Percentiles rank a stretch among this genome's conserved stretches.
phyloP scores from a whole-genome alignment of 768 basidiomycete genomes.

The Podaxis carcinomalis region DNA sequence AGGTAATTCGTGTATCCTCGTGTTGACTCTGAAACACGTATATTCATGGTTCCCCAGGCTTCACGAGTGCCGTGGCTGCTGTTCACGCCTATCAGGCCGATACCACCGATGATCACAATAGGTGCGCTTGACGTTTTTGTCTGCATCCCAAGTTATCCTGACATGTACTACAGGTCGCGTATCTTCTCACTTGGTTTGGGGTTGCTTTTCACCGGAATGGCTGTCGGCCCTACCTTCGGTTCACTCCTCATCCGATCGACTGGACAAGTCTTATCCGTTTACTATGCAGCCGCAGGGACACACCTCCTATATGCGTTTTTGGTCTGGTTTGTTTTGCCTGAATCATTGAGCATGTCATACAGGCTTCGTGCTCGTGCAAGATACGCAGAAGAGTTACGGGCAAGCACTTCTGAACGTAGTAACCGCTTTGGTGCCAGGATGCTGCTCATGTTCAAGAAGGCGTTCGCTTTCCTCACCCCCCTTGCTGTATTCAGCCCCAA shows the following conservation, averaged over 20 bases:
- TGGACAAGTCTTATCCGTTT: conserved; percentile 54
- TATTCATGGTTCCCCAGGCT: conserved; percentile 33
- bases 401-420: conserved; percentile 14
- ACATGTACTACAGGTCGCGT: conserved; percentile 42
- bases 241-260: conserved; percentile 58
- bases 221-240: conserved; percentile 73
- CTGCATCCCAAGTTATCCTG: no score
- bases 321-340: conserved; percentile 64
- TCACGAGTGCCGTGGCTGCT: conserved; percentile 44
- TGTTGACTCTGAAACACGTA: not conserved
- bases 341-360: conserved; percentile 59
- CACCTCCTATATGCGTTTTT: conserved; percentile 48
- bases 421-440: conserved; percentile 16
- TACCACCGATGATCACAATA: conserved; percentile 46
- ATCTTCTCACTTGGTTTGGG: conserved; percentile 65
- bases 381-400: conserved; percentile 29
- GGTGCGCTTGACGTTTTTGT: conserved; percentile 31
- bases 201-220: conserved; percentile 68
- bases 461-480: conserved; percentile 67
- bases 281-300: conserved; percentile 56
- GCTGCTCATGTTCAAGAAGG: conserved; percentile 36
- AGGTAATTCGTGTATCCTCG: conserved; percentile 34
- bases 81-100: conserved; percentile 70
- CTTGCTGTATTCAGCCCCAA: conserved; percentile 60
- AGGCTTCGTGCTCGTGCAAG: conserved; percentile 36